Conservation (phyloP, 805 yeast genomes). For the Barnettozyma californica region DNA sequence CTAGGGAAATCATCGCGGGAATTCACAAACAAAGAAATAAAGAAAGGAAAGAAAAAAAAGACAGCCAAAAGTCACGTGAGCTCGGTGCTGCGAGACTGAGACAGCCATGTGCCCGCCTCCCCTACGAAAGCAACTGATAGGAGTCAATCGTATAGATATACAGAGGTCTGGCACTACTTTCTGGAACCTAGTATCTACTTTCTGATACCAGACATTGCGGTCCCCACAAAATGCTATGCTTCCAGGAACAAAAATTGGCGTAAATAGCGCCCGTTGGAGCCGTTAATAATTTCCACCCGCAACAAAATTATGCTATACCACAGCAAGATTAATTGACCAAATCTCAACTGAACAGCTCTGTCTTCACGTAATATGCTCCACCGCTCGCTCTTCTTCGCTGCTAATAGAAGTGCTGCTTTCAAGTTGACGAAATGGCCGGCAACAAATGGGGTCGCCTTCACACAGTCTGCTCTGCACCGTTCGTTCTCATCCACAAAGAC, state of each 20-base stretch:
- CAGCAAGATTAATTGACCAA: neutral
- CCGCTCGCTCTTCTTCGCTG: neutral
- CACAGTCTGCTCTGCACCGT: neutral
- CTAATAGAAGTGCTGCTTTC: neutral
- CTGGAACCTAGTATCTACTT: too few relatives aligned
- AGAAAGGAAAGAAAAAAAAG: too few relatives aligned
- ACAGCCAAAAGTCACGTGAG: neutral
- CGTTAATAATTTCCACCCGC: too few relatives aligned
- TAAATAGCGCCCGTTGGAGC: too few relatives aligned
- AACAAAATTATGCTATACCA: too few relatives aligned
- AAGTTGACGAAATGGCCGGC: neutral
- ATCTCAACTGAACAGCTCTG: neutral
- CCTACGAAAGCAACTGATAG: too few relatives aligned
- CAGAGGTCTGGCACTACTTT: too few relatives aligned
- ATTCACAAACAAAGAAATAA: neutral
- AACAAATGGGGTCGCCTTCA: neutral
- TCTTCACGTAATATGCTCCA: neutral
- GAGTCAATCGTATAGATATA: too few relatives aligned
- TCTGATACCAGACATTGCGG: too few relatives aligned
- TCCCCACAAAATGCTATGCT: too few relatives aligned
- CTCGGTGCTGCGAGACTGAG: neutral
- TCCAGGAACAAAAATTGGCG: too few relatives aligned
- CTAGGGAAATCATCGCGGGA: neutral
- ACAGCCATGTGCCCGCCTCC: neutral
- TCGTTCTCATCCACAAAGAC: slow-evolving; percentile 4